Evolutionary conservation across 768 basidiomycete species (phyloP).

Genomic region (Podaxis sp.): DNA sequence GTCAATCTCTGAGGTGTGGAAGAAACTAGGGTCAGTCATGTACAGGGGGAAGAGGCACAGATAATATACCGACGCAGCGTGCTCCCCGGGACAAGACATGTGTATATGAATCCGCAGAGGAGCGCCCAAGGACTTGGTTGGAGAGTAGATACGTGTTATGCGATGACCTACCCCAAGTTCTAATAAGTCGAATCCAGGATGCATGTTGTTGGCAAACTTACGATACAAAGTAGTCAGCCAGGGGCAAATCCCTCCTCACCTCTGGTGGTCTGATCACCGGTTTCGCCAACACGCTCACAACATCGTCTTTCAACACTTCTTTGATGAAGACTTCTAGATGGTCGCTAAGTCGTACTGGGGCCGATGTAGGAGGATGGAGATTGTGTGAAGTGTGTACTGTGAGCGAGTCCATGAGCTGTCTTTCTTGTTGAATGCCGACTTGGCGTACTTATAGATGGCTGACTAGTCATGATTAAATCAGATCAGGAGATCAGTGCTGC

Average conservation of each 20-base stretch:
- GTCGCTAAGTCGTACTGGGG: slow-evolving; percentile 33
- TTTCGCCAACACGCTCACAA: slow-evolving; percentile 34
- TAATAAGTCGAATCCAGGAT: neutral
- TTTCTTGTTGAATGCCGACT: neutral
- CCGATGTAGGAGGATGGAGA: slow-evolving; percentile 23
- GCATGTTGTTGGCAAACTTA: slow-evolving; percentile 26
- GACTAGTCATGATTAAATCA: too few relatives aligned
- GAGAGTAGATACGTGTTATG: slow-evolving; percentile 69
- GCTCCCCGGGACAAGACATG: slow-evolving; percentile 51
- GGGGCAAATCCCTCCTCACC: slow-evolving; percentile 44
- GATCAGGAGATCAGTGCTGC: too few relatives aligned
- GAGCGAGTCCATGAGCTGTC: slow-evolving; percentile 26
- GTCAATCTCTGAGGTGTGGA: slow-evolving; percentile 48
- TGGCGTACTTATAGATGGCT: neutral
- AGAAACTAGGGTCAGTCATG: too few relatives aligned
- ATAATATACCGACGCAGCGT: slow-evolving; percentile 48
- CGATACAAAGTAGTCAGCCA: slow-evolving; percentile 61
- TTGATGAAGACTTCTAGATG: slow-evolving; percentile 36
- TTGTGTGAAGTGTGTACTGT: slow-evolving; percentile 36
- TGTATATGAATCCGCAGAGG: slow-evolving; percentile 54
- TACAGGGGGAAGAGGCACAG: neutral
- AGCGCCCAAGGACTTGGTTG: slow-evolving; percentile 53
- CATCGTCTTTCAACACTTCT: slow-evolving; percentile 33
- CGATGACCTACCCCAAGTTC: slow-evolving; percentile 42
- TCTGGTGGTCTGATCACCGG: slow-evolving; percentile 35